Conservation (phyloP, 2,329 filamentous ascomycete species). For the Colletotrichum magnum region DNA sequence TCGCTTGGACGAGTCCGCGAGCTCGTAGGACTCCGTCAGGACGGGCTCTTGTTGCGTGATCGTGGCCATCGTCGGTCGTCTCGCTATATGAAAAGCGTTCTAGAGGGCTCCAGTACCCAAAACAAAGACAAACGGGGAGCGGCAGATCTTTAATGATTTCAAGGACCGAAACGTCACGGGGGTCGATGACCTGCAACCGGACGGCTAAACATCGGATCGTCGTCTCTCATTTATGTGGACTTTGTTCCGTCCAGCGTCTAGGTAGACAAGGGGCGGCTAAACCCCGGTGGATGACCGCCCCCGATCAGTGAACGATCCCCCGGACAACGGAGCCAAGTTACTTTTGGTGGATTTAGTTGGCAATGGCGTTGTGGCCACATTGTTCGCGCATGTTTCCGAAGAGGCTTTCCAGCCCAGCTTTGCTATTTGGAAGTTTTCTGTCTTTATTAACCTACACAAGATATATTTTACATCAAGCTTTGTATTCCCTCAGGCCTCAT, state of each 20-base stretch:
- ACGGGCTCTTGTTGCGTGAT: conserved; percentile 16
- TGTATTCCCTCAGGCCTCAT: too few species aligned
- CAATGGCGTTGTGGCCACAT: too few species aligned
- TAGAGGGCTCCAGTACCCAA: neutral
- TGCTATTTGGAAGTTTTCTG: too few species aligned
- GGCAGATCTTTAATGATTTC: neutral
- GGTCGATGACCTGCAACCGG: neutral
- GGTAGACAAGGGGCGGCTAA: neutral
- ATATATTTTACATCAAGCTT: too few species aligned
- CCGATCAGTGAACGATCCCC: too few species aligned
- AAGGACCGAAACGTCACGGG: neutral
- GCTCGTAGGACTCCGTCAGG: conserved; percentile 10
- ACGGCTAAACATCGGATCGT: conserved; percentile 5
- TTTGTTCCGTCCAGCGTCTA: neutral
- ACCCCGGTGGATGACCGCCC: neutral
- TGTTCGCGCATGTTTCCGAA: too few species aligned
- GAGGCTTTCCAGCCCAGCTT: too few species aligned
- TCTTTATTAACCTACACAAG: too few species aligned
- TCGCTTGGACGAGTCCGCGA: conserved; percentile 6
- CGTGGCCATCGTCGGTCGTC: conserved; percentile 3
- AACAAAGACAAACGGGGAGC: neutral
- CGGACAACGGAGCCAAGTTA: too few species aligned
- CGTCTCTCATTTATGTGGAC: neutral
- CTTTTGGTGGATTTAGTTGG: too few species aligned
- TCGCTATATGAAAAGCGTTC: neutral